Percentiles rank a stretch among this genome's conserved stretches.
phyloP scores from a whole-genome alignment of 202 grass and related monocot genomes.

The Bolboschoenoplectus hybrid region DNA sequence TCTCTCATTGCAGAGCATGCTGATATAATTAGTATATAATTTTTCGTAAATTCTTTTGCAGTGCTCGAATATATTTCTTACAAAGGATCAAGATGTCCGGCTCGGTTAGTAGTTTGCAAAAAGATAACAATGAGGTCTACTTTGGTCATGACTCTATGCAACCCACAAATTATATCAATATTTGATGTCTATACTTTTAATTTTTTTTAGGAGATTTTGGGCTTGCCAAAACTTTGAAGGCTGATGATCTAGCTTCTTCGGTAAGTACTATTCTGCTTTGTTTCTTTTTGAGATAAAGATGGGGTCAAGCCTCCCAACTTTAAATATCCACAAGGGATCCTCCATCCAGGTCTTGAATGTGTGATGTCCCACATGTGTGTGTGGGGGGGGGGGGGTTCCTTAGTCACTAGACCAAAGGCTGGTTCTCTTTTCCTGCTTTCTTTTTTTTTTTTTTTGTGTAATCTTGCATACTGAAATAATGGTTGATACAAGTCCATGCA shows the following conservation, averaged over 20 bases:
- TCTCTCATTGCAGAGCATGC: conserved; percentile 15
- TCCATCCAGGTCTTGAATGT: neutral
- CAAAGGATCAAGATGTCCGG: conserved; percentile 94
- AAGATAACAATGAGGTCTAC: conserved; percentile 31
- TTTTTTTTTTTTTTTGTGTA: conserved; percentile 7
- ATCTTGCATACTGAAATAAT: conserved; percentile 10
- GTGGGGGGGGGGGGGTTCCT: neutral
- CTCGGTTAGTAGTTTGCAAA: conserved; percentile 70
- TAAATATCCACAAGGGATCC: neutral
- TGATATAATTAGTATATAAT: conserved; percentile 21
- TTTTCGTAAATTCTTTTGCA: conserved; percentile 45
- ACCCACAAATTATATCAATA: conserved; percentile 38
- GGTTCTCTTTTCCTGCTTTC: neutral
- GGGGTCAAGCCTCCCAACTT: neutral
- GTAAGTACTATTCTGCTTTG: conserved; percentile 44
- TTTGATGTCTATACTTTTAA: conserved; percentile 41
- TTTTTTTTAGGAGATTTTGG: conserved; percentile 92
- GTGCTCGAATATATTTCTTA: conserved; percentile 99
- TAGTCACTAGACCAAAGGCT: neutral
- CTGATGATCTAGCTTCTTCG: conserved; percentile 94
- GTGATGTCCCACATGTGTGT: neutral
- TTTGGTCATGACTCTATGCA: conserved; percentile 14
- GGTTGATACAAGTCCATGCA: neutral
- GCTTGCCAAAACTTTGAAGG: conserved; percentile 95
- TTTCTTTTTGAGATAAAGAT: neutral